Evolutionary conservation across 192 early-diverging fungal genomes (phyloP).

Genomic region (Rhizophagus sp.): DNA sequence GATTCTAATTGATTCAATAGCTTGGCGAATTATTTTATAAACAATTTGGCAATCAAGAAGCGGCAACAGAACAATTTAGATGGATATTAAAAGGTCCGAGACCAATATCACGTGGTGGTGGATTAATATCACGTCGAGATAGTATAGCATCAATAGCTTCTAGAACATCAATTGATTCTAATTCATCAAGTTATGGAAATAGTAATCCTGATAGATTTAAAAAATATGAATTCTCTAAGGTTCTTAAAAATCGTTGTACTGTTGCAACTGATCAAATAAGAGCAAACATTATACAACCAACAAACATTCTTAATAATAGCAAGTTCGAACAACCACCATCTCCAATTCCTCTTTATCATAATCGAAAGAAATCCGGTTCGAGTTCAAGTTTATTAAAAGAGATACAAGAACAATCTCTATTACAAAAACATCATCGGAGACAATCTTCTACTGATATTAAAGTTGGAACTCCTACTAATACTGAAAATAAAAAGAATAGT

Average conservation of each 20-base stretch:
- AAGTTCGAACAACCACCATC: not conserved
- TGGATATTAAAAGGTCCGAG: slow-evolving; percentile 46
- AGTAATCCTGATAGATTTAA: slow-evolving; percentile 36
- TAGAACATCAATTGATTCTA: slow-evolving; percentile 2
- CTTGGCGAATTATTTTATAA: slow-evolving; percentile 45
- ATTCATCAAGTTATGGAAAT: not conserved
- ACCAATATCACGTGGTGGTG: slow-evolving; percentile 24
- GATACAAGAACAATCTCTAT: not conserved
- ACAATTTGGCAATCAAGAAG: slow-evolving; percentile 37
- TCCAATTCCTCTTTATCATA: not conserved
- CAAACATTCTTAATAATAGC: not conserved
- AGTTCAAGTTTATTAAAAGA: slow-evolving; percentile 24
- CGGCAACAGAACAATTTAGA: slow-evolving; percentile 44
- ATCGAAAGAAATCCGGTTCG: not conserved
- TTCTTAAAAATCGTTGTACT: slow-evolving; percentile 36
- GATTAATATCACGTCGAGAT: slow-evolving; percentile 16
- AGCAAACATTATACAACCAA: not conserved
- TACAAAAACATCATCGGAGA: slow-evolving; percentile 1
- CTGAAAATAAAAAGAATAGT: not conserved
- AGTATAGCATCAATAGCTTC: slow-evolving; percentile 16
- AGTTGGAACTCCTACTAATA: not conserved
- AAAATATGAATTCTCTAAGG: slow-evolving; percentile 43
- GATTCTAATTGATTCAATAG: not conserved
- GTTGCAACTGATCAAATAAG: slow-evolving; percentile 39
- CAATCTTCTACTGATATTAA: not conserved